These are phyloP conservation scores for Kalmusia sp. DNA, from an alignment of 2,329 filamentous ascomycete genomes.

Conservation along the genomic window DNA sequence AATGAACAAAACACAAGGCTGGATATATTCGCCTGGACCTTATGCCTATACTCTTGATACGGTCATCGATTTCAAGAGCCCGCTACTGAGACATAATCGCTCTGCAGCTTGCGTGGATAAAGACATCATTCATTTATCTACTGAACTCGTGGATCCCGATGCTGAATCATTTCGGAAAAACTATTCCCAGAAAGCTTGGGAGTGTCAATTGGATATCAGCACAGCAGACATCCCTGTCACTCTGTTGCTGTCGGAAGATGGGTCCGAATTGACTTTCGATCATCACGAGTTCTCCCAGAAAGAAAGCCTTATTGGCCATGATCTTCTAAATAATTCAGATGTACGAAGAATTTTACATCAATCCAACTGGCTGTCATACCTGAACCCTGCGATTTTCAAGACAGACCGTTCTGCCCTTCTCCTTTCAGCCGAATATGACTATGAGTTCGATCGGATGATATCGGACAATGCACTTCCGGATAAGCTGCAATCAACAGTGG, in stretches of 20 bases:
- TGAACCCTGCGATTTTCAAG: not conserved
- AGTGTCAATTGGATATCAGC: constrained; percentile 16
- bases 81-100: not conserved
- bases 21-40: not conserved
- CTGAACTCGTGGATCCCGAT: not conserved
- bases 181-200: constrained; percentile 8
- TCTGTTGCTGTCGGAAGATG: constrained; percentile 1
- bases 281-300: constrained; percentile 4
- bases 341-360: constrained; percentile 1
- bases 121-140: not conserved
- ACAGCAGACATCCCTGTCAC: constrained; percentile 14
- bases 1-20: not conserved
- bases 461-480: not conserved
- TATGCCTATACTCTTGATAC: not conserved
- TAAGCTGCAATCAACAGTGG: not conserved
- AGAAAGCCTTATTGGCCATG: not conserved
- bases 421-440: not conserved
- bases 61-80: not conserved
- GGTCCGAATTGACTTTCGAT: constrained; percentile 1
- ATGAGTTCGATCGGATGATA: not conserved
- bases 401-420: not conserved
- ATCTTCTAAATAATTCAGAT: constrained; percentile 2
- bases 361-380: not conserved
- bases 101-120: not conserved
- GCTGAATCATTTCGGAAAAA: not conserved